Base-by-base conservation (phyloP, 345 rosid genomes). In the Salix caprea region DNA sequence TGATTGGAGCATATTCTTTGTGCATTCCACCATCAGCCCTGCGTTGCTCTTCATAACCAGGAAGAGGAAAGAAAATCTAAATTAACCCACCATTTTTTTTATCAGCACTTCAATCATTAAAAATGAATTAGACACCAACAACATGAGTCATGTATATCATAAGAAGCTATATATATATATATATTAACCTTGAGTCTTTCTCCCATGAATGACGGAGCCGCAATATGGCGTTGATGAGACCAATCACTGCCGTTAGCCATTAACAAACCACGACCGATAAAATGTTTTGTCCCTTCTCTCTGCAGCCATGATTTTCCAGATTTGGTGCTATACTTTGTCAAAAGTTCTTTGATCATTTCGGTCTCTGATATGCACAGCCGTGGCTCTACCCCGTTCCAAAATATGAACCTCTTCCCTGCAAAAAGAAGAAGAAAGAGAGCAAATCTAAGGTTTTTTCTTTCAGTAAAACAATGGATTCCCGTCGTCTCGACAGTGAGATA, bases 251-350 rank as follows among this genome's bases (percentile, higher is more conserved):
- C 95, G 78, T 90, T 90, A 1, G 92, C 95, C 95, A 90, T 91
- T 69, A 96, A 78, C 61, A 96, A 77, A 11, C 97, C 99, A 34
- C 85, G 84, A 0, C 99, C 99, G 1, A 92, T 88, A 73, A 96
- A 96, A 83, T 93, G 92, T 72, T 93, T 92, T 0, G 95, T 70
- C 6, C 99, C 99, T 77, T 96, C 91, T 56, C 89, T 98, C 34
- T 96, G 99, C 14, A 90, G 81, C 99, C 98, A 96, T 6, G 99
- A 94, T 76, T 90, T 96, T 0, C 99, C 99, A 1, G 97, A 86
- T 24, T 84, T 85, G 1, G 88, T 83, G 79, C 90, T 91, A 79
- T 92, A 86, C 82, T 91, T 96, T 14, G 88, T 80, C 11, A 96
- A 71, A 13, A 93, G 79, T 71, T 92, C 98, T 52, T 86, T 93